Evolutionary conservation across 2,329 filamentous ascomycete genomes (phyloP), one percentile per base, ranked within the genome.

Genomic region (Gyromitra esculenta): DNA sequence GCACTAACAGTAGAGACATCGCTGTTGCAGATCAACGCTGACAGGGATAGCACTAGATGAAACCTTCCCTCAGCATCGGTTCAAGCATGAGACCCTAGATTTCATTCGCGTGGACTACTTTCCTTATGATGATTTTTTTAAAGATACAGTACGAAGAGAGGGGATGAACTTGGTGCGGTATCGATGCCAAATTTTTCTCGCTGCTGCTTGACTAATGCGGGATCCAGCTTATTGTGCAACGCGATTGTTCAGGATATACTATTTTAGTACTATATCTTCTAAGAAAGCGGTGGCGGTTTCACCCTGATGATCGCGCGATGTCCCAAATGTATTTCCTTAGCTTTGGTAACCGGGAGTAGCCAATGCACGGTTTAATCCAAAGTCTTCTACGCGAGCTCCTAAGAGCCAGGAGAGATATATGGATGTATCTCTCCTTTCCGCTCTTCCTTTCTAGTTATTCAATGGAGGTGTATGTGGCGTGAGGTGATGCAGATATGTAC

Each of bases 381-480:
- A 60, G 57, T 1, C 9, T 4, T 39, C 11, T 60, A 15, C 37
- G n/a, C 21, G 31, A 21, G 57, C 31, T 7, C 21, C 41, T 60
- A 8, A 11, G n/a, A 25, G n/a, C 37, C 15, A 15, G 8, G 31
- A n/a, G 31, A n/a, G 57, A 60, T 60, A 60, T 60, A 60, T 60
- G 57, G 57, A 60, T 18, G 57, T 41, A 41, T 7, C 21, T 60
- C 2, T 60, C 18, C 18, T 21, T 21, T 21, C 18, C 18, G 18
- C 41, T 21, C 18, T 15, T 37, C 9, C 15, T 41, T 41, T 15
- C 7, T 0, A 13, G 11, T 35, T 7, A 13, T 60, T n/a, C 21
- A 6, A 18, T 18, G 37, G 8, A 18, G 35, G 57, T 41, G n/a
- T n/a, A 37, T 1, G 56, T 60, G 37, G 35, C 11, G 37, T 60